Conservation (phyloP, 1,284 basidiomycete genomes). For the Gomphus bonarii region DNA sequence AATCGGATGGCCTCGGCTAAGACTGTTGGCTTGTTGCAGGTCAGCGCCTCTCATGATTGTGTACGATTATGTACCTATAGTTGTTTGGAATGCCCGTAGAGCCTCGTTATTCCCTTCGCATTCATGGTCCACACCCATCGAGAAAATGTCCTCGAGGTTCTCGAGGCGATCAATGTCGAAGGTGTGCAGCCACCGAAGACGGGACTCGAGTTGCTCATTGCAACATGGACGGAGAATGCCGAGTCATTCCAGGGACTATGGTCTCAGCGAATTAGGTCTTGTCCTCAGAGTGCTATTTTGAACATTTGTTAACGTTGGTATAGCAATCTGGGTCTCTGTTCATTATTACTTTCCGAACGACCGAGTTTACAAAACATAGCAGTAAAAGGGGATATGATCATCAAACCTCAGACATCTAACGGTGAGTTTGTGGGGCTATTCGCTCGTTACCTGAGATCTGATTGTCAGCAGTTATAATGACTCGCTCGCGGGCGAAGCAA, state of each 20-base stretch:
- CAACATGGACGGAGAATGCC: constrained; percentile 89
- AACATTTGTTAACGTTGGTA: background rate
- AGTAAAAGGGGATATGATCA: constrained; percentile 91
- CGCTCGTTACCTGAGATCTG: constrained; percentile 10
- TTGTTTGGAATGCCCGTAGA: constrained; percentile 40
- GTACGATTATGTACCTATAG: background rate
- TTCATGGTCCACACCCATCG: constrained; percentile 83
- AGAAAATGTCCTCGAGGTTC: constrained; percentile 63
- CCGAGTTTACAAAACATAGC: constrained; percentile 53
- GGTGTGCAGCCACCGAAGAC: constrained; percentile 29
- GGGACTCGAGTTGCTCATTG: constrained; percentile 72
- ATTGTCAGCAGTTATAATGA: constrained; percentile 74
- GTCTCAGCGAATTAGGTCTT: constrained; percentile 66
- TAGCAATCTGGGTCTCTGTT: constrained; percentile 69
- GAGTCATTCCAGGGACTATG: constrained; percentile 90
- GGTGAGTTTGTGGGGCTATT: constrained; percentile 37
- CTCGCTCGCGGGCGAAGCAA: constrained; percentile 79
- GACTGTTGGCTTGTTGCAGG: constrained; percentile 84
- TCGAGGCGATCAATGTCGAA: constrained; percentile 54
- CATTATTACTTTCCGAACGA: constrained; percentile 62
- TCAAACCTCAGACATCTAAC: constrained; percentile 69
- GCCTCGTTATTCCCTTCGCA: constrained; percentile 85
- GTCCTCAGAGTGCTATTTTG: background rate
- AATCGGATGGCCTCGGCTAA: constrained; percentile 72
- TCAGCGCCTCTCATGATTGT: constrained; percentile 20